Evolutionary conservation across 106 monocot genomes (phyloP).

Genomic region (Dendrobium chrysotoxum): DNA sequence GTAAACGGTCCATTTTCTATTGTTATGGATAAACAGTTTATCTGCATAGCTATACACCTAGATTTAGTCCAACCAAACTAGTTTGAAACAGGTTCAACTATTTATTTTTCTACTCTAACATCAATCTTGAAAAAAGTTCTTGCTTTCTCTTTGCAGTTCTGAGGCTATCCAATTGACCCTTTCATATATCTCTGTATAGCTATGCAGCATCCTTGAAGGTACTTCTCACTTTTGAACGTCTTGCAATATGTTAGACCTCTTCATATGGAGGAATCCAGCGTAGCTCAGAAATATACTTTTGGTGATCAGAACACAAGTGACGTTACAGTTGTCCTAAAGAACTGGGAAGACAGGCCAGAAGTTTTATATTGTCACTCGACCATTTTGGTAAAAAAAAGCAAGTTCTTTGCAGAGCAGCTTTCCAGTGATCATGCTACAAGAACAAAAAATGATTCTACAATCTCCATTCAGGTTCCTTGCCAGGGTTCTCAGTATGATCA

Average conservation of each 20-base stretch:
- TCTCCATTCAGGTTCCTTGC: conserved; percentile 52
- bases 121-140: no score
- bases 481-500: conserved; percentile 45
- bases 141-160: not conserved
- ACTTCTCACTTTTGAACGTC: not conserved
- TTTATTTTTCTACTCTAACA: no score
- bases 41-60: no score
- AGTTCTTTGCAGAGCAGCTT: conserved; percentile 47
- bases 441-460: conserved; percentile 9
- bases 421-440: not conserved
- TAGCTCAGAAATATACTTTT: conserved; percentile 5
- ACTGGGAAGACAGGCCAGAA: conserved; percentile 29
- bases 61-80: no score
- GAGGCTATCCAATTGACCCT: not conserved
- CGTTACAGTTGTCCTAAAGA: conserved; percentile 28
- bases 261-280: conserved; percentile 4
- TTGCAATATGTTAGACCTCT: conserved; percentile 6
- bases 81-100: no score
- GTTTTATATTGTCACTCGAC: conserved; percentile 26
- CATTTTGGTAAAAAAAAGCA: conserved; percentile 31
- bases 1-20: no score
- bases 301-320: conserved; percentile 33
- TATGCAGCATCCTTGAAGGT: not conserved
- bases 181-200: not conserved
- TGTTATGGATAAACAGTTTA: no score